Percentiles rank a stretch among this genome's conserved stretches.
Evolutionary conservation across 495 filamentous ascomycete species (phyloP).

Genomic region (Penicillium bialowiezense): DNA sequence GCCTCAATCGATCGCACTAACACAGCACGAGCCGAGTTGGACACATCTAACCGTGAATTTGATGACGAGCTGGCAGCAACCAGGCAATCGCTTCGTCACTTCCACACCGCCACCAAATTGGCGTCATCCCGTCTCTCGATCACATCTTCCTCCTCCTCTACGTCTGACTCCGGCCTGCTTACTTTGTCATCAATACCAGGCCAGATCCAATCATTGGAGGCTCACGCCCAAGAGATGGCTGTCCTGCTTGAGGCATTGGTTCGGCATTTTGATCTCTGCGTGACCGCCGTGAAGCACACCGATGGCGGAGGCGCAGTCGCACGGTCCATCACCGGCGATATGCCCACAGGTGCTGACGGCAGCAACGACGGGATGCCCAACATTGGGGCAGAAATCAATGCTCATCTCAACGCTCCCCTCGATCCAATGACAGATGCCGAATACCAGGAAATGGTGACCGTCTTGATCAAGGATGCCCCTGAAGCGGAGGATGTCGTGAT

Average conservation of each 20-base stretch:
- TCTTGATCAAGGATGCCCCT: constrained; percentile 77
- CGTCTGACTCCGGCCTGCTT: constrained; percentile 36
- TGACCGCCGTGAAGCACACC: constrained; percentile 86
- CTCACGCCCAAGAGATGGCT: constrained; percentile 81
- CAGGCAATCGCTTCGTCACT: constrained; percentile 53
- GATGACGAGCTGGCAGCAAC: constrained; percentile 61
- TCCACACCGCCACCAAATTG: constrained; percentile 37
- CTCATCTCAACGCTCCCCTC: constrained; percentile 48
- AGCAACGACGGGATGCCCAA: constrained; percentile 45
- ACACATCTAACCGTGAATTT: constrained; percentile 44
- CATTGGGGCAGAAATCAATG: constrained; percentile 57
- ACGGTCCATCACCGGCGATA: constrained; percentile 56
- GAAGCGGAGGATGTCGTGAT: constrained; percentile 87
- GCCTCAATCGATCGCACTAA: constrained; percentile 59
- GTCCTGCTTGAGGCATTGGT: constrained; percentile 75
- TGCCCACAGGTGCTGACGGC: constrained; percentile 59
- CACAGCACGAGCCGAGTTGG: constrained; percentile 53
- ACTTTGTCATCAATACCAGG: constrained; percentile 55
- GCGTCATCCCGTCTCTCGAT: constrained; percentile 41
- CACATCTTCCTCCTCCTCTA: constrained; percentile 36
- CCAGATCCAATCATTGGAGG: constrained; percentile 70
- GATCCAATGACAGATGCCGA: constrained; percentile 74
- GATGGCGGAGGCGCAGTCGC: constrained; percentile 81
- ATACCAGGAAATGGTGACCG: constrained; percentile 75
- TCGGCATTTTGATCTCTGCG: constrained; percentile 92